Evolutionary conservation across 305 asterid species (phyloP).

Genomic region (Fraxinus velutina): DNA sequence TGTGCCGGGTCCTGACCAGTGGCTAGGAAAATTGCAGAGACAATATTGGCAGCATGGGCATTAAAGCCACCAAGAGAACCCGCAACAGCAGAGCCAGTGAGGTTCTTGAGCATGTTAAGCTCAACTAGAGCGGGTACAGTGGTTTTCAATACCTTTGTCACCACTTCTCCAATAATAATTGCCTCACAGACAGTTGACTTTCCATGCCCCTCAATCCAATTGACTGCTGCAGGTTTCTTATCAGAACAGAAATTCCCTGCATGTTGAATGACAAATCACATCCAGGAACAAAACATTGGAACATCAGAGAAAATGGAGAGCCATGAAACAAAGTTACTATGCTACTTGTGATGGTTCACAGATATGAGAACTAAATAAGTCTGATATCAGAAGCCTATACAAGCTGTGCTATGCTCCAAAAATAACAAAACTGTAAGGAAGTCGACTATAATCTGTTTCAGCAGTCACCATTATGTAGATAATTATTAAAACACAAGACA

Average conservation of each 20-base stretch:
- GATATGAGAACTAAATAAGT: background rate
- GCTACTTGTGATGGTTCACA: background rate
- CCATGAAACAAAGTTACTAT: background rate
- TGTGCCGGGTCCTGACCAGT: slow-evolving; percentile 21
- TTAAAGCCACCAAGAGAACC: slow-evolving; percentile 19
- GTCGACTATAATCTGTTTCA: background rate
- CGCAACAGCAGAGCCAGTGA: slow-evolving; percentile 16
- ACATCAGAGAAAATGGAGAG: background rate
- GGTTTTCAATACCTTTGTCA: slow-evolving; percentile 13
- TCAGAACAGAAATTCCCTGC: slow-evolving; percentile 17
- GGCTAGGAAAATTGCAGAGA: slow-evolving; percentile 13
- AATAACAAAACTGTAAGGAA: background rate
- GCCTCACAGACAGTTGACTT: slow-evolving; percentile 12
- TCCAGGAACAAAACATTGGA: background rate
- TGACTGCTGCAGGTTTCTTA: slow-evolving; percentile 19
- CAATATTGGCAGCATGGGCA: slow-evolving; percentile 15
- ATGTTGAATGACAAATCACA: background rate
- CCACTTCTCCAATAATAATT: slow-evolving; percentile 5
- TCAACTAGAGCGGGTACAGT: slow-evolving; percentile 8
- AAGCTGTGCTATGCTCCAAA: background rate
- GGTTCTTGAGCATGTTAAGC: slow-evolving; percentile 18
- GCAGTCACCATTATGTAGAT: background rate
- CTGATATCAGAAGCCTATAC: background rate
- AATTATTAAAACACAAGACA: background rate
- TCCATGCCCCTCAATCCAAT: slow-evolving; percentile 17